Evolutionary conservation across 306 rosid genomes (phyloP).

Genomic region (Pterocarpus macrocarpus): DNA sequence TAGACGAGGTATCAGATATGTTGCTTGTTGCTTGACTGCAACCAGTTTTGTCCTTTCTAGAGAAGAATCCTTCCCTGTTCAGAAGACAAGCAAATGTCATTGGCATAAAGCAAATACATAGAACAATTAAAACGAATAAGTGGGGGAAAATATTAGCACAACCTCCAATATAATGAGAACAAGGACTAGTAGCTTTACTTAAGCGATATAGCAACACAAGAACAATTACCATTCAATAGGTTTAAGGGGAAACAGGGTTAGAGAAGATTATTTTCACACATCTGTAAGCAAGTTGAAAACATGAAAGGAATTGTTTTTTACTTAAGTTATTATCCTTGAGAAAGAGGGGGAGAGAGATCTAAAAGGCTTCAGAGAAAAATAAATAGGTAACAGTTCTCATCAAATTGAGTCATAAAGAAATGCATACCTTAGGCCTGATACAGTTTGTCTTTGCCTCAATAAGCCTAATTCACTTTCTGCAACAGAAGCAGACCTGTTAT

Average conservation of each 20-base stretch:
- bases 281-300: slow-evolving; percentile 13
- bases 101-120: slow-evolving; percentile 13
- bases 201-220: neutral
- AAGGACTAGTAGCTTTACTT: slow-evolving; percentile 8
- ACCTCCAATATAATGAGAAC: slow-evolving; percentile 9
- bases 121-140: neutral
- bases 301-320: neutral
- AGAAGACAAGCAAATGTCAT: slow-evolving; percentile 44
- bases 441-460: slow-evolving; percentile 83
- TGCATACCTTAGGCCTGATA: slow-evolving; percentile 85
- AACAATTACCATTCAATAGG: neutral
- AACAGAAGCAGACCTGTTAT: slow-evolving; percentile 68
- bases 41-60: slow-evolving; percentile 66
- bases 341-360: neutral
- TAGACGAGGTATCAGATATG: slow-evolving; percentile 58
- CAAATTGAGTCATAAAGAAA: slow-evolving; percentile 29
- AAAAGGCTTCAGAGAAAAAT: neutral
- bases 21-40: slow-evolving; percentile 66
- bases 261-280: slow-evolving; percentile 9
- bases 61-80: slow-evolving; percentile 84
- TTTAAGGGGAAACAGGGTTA: neutral
- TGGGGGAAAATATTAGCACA: slow-evolving; percentile 19
- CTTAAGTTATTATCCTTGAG: neutral
- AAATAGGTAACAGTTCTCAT: neutral
- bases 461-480: slow-evolving; percentile 91